Evolutionary conservation across 805 yeast species (phyloP).

Genomic region (Saturnispora saitoi): DNA sequence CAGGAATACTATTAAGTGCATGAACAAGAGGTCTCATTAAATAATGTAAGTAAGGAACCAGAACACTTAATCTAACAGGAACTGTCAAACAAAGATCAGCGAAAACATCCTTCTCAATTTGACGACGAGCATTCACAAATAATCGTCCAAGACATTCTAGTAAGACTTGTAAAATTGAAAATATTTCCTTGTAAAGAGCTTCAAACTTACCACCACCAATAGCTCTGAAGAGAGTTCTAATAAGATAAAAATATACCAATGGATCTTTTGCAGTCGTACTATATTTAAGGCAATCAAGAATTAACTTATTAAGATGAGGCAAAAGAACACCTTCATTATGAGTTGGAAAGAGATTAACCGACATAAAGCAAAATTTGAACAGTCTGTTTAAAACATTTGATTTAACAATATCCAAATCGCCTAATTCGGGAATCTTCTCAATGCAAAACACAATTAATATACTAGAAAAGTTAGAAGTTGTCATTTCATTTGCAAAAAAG

Average conservation of each 20-base stretch:
- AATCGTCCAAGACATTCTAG: constrained; percentile 79
- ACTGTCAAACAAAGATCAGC: constrained; percentile 93
- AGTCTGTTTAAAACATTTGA: constrained; percentile 77
- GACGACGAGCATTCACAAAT: constrained; percentile 72
- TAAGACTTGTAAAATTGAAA: constrained; percentile 81
- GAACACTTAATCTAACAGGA: constrained; percentile 86
- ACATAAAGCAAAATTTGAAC: constrained; percentile 91
- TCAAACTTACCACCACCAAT: constrained; percentile 98
- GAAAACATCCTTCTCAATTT: constrained; percentile 87
- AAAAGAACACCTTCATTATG: constrained; percentile 80
- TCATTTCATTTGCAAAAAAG: constrained; percentile 87
- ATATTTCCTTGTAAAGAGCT: constrained; percentile 80
- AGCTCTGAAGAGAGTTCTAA: constrained; percentile 83
- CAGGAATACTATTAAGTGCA: constrained; percentile 86
- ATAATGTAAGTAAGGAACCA: constrained; percentile 86
- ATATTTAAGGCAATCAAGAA: constrained; percentile 66
- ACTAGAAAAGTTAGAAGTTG: constrained; percentile 87
- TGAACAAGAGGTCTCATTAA: constrained; percentile 85
- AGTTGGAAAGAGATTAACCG: constrained; percentile 83
- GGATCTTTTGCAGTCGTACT: constrained; percentile 89
- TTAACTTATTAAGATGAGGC: constrained; percentile 80
- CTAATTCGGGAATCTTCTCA: constrained; percentile 65
- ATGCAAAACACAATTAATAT: constrained; percentile 69
- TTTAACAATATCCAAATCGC: constrained; percentile 67
- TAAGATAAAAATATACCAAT: constrained; percentile 75